Conservation (phyloP, 306 rosid species). For the Prunus mira region DNA sequence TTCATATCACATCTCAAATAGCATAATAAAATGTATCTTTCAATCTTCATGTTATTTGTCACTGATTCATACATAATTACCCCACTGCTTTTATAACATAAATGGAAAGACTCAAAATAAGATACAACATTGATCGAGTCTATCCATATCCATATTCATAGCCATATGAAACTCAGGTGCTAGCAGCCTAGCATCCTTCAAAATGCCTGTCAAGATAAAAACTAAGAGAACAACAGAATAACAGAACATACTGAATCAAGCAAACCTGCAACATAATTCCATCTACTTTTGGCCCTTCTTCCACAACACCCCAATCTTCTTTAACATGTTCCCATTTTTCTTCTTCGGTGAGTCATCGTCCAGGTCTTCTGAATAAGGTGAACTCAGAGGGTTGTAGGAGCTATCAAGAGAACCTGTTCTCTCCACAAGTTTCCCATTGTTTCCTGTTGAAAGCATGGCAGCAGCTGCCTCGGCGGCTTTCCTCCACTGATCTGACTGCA, state of each 20-base stretch:
- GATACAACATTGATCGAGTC: constrained; percentile 9
- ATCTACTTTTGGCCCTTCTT: constrained; percentile 66
- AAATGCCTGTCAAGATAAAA: constrained; percentile 14
- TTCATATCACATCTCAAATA: neutral
- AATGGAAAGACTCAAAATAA: neutral
- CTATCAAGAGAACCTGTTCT: constrained; percentile 51
- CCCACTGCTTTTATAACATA: neutral
- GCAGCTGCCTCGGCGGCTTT: constrained; percentile 97
- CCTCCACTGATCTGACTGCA: constrained; percentile 96
- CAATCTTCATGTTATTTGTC: neutral
- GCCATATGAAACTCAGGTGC: constrained; percentile 1
- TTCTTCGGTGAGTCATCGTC: constrained; percentile 86
- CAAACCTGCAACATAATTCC: constrained; percentile 11
- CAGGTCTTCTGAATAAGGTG: constrained; percentile 70
- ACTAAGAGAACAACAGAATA: neutral
- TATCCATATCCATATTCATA: constrained; percentile 8
- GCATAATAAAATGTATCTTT: neutral
- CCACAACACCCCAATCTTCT: constrained; percentile 94
- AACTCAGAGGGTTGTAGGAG: constrained; percentile 60
- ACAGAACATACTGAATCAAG: constrained; percentile 4
- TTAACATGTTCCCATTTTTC: constrained; percentile 82
- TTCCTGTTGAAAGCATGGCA: constrained; percentile 60
- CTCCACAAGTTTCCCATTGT: constrained; percentile 64
- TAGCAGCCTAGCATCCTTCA: constrained; percentile 4
- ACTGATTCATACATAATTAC: neutral